These are phyloP conservation scores for Quambalaria eucalypti DNA, from an alignment of 1,284 basidiomycete genomes.

Conservation along the genomic window DNA sequence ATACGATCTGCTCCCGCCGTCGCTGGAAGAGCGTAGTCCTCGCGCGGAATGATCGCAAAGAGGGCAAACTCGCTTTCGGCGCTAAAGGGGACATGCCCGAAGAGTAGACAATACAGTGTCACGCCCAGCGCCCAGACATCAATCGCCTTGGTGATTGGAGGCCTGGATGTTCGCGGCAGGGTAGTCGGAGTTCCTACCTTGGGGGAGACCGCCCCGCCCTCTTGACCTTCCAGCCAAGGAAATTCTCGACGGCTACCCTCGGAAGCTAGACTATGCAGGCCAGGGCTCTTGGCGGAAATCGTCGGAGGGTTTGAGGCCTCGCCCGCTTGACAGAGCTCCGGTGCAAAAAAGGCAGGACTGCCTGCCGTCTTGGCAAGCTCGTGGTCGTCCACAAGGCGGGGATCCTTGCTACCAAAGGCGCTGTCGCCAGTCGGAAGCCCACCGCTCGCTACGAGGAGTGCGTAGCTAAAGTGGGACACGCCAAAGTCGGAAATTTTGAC, in stretches of 20 bases:
- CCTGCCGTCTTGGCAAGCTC: conserved; percentile 89
- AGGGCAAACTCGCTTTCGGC: conserved; percentile 65
- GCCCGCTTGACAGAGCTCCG: conserved; percentile 65
- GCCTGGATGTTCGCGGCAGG: neutral
- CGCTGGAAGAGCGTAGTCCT: conserved; percentile 64
- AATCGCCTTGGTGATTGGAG: conserved; percentile 76
- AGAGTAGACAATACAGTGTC: conserved; percentile 87
- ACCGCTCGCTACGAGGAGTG: conserved; percentile 49
- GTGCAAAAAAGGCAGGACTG: conserved; percentile 93
- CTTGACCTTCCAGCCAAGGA: conserved; percentile 4
- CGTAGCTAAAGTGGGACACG: conserved; percentile 87
- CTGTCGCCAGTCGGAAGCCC: conserved; percentile 12
- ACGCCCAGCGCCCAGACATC: conserved; percentile 99
- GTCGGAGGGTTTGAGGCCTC: conserved; percentile 14
- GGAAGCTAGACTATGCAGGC: neutral
- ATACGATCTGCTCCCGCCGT: conserved; percentile 65
- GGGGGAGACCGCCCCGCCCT: neutral
- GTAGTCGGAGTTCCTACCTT: neutral
- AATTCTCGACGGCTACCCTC: conserved; percentile 4
- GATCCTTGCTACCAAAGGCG: conserved; percentile 51
- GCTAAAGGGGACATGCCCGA: conserved; percentile 68
- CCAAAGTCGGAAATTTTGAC: conserved; percentile 99
- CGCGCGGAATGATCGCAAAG: conserved; percentile 72
- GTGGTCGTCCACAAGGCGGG: conserved; percentile 63
- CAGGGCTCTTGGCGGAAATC: neutral